Evolutionary conservation across 2,329 filamentous ascomycete species (phyloP), one percentile per base, ranked within the genome.

Genomic region (Penicillium sp.): DNA sequence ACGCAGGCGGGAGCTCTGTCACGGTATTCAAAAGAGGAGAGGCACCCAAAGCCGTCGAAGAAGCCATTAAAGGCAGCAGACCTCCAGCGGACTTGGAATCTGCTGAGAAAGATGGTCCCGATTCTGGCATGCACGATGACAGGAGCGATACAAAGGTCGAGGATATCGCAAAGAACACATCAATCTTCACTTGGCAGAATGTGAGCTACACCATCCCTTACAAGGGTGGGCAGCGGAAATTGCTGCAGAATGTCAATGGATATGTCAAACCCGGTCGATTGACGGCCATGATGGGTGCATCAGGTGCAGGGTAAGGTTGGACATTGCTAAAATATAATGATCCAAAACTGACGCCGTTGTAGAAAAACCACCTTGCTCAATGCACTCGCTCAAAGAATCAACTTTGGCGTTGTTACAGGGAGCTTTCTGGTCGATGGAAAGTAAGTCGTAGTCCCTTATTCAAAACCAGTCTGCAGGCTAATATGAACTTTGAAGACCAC

Each of bases 141-240:
- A 47, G 63, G 2, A 56, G 59, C 2, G 59, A 65, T 11, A 55
- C 69, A 31, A 70, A 76, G 54, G 75, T 81, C 45, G 74, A 81
- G 37, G 80, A 80, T 2, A 82, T 89, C 14, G 84, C 84, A 1
- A 85, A 84, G 68, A 88, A 88, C 61, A 86, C 89, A 52, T 86
- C 87, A 38, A 81, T 92, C n/a, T 82, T 96, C 60, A 96, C 92
- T 0, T 96, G 92, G 90, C 90, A 94, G 72, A 82, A 90, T 64
- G 86, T 97, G 61, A 91, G 88, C 70, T 96, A 96, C 72, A 84
- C 71, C 53, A 88, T 83, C 62, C 78, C 63, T 11, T 78, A 77
- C 51, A 76, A 80, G 47, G 72, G 75, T 41, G 78, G 79, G 14
- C 70, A 80, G 64, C 72, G 75, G 47, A 74, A 77, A 4, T 72